Conservation (phyloP, 257 asterid genomes). For the Solanum medicagineum region DNA sequence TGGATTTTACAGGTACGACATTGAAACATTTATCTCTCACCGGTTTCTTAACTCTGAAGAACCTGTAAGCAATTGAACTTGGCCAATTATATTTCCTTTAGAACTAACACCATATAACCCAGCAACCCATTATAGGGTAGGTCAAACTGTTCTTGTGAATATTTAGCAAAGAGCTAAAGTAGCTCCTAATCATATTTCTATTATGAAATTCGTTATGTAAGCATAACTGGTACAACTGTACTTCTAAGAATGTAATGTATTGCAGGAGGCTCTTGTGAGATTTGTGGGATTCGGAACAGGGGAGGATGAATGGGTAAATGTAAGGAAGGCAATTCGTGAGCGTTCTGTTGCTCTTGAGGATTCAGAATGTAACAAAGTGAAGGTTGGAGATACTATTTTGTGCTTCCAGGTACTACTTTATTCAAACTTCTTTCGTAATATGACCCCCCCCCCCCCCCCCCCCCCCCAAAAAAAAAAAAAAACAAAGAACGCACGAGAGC, state of each 20-base stretch:
- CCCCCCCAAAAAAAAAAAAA: no score
- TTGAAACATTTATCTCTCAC: conserved; percentile 57
- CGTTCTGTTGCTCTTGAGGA: conserved; percentile 71
- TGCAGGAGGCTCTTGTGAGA: conserved; percentile 73
- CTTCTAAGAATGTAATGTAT: neutral
- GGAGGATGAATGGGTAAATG: conserved; percentile 83
- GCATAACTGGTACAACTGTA: neutral
- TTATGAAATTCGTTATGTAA: neutral
- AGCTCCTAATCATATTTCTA: neutral
- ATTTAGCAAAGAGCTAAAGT: neutral
- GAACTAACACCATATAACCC: neutral
- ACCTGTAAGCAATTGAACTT: conserved; percentile 45
- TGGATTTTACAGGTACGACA: conserved; percentile 63
- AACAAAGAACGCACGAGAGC: no score
- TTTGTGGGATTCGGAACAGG: conserved; percentile 63
- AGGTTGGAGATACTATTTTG: conserved; percentile 62
- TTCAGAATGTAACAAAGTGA: conserved; percentile 59
- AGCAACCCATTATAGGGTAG: neutral
- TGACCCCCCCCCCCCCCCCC: neutral
- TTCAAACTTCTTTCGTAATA: neutral
- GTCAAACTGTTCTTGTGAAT: neutral
- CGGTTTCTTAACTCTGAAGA: conserved; percentile 49
- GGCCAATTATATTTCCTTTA: neutral
- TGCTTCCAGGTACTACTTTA: conserved; percentile 67
- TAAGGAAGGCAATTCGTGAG: conserved; percentile 41